Evolutionary conservation across 176 grass and related monocot genomes (phyloP), one percentile per base, ranked within the genome.

Genomic region (Ampelocalamus luodianensis): DNA sequence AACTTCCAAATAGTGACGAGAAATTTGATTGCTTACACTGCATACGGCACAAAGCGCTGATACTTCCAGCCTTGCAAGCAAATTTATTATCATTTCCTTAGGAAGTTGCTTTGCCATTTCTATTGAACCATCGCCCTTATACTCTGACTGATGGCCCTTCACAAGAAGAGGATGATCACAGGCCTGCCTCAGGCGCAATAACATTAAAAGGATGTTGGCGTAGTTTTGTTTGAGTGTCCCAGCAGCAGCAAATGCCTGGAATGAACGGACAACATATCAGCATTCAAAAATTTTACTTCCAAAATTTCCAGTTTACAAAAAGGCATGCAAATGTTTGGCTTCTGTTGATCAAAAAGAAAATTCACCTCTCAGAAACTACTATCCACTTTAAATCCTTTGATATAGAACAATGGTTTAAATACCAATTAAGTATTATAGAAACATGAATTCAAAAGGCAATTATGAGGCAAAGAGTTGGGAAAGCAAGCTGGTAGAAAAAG

Each of bases 211-310:
- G 77, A 99, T 96, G 48, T 85, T 99, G 39, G 93, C 97, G 61
- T 99, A 99, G 73, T 99, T 99, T 92, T 99, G 97, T 89, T 92
- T 99, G 74, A 99, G 55, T 16, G 97, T 99, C 49, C 96, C 97
- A 78, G 93, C 93, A 44, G 97, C 97, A 88, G 97, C 97, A 62
- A 89, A 99, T 76, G 78, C 97, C 97, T 99, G 92, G 85, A 85
- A 92, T 70, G 4, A 29, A 55, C 10, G 53, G 39, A 59, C 24
- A 76, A 65, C n/a, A 71, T 58, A 79, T 85, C 38, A 85, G 27
- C 26, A 87, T 58, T 50, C 27, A 59, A 23, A 87, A 54, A 61
- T 10, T 65, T 60, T 61, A 78, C 40, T 74, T 83, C 42, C 15
- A 79, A 42, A 11, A 71, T 82, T 81, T 49, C 39, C 23, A 67